Conservation (phyloP, 2,329 filamentous ascomycete species). For the Xylariaceae sp. region DNA sequence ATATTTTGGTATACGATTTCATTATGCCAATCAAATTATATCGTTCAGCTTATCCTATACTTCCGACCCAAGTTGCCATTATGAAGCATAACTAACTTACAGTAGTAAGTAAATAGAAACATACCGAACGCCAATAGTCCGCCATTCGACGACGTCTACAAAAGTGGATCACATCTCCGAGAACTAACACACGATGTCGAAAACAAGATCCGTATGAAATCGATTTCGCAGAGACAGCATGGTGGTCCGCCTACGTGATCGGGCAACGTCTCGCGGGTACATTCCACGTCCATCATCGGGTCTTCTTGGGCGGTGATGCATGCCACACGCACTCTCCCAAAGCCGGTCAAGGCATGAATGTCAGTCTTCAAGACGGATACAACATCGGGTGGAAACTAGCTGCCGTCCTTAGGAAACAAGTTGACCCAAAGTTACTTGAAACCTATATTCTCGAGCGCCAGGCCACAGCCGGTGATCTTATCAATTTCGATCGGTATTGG, state of each 20-base stretch:
- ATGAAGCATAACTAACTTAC: too few relatives aligned
- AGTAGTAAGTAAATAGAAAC: too few relatives aligned
- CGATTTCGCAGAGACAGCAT: constrained; percentile 50
- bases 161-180: too few relatives aligned
- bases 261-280: constrained; percentile 57
- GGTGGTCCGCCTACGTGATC: constrained; percentile 63
- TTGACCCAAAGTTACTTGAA: constrained; percentile 40
- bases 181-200: too few relatives aligned
- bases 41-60: too few relatives aligned
- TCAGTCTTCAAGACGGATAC: constrained; percentile 58
- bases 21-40: too few relatives aligned
- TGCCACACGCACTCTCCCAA: constrained; percentile 66
- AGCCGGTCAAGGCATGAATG: constrained; percentile 61
- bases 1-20: constrained; percentile 38
- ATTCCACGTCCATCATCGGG: constrained; percentile 53
- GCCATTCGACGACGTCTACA: too few relatives aligned
- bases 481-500: constrained; percentile 56
- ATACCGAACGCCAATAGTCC: too few relatives aligned
- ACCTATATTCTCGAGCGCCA: constrained; percentile 53
- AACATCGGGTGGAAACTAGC: constrained; percentile 60
- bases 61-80: too few relatives aligned
- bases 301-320: constrained; percentile 62
- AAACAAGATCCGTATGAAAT: constrained; percentile 43
- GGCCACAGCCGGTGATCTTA: constrained; percentile 52
- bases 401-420: constrained; percentile 42